These are phyloP conservation scores for Phoma sp. DNA, from an alignment of 2,329 filamentous ascomycete species.

Conservation along the genomic window DNA sequence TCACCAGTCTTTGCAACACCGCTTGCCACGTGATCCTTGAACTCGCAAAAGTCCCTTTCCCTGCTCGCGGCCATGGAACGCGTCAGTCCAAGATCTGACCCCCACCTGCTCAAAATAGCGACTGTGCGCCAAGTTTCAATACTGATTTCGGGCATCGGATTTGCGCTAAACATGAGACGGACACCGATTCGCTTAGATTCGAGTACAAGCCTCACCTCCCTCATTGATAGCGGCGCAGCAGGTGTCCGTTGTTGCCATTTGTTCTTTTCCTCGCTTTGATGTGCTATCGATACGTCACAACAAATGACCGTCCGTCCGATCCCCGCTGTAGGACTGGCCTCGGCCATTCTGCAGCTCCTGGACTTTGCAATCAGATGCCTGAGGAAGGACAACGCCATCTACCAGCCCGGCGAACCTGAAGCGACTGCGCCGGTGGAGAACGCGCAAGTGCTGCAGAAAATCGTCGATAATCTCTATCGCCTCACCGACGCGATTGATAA, in stretches of 20 bases:
- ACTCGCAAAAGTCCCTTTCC: neutral
- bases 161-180: conserved; percentile 16
- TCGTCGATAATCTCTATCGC: conserved; percentile 32
- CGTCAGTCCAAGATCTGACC: conserved; percentile 8
- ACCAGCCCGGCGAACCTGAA: conserved; percentile 22
- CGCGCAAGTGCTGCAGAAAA: conserved; percentile 27
- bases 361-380: conserved; percentile 34
- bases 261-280: conserved; percentile 16
- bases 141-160: conserved; percentile 12
- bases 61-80: conserved; percentile 3
- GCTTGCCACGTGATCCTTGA: neutral
- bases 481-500: conserved; percentile 29
- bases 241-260: conserved; percentile 8
- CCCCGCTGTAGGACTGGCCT: conserved; percentile 28
- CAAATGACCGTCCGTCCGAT: conserved; percentile 20
- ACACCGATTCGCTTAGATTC: conserved; percentile 15
- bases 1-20: neutral
- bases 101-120: conserved; percentile 18
- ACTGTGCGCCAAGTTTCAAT: conserved; percentile 16
- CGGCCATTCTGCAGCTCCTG: conserved; percentile 29
- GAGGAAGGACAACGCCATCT: conserved; percentile 32
- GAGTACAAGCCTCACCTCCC: conserved; percentile 14
- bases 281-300: conserved; percentile 3
- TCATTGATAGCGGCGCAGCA: conserved; percentile 8
- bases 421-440: conserved; percentile 25